Evolutionary conservation across 345 rosid species (phyloP).

Genomic region (Brassica juncea): DNA sequence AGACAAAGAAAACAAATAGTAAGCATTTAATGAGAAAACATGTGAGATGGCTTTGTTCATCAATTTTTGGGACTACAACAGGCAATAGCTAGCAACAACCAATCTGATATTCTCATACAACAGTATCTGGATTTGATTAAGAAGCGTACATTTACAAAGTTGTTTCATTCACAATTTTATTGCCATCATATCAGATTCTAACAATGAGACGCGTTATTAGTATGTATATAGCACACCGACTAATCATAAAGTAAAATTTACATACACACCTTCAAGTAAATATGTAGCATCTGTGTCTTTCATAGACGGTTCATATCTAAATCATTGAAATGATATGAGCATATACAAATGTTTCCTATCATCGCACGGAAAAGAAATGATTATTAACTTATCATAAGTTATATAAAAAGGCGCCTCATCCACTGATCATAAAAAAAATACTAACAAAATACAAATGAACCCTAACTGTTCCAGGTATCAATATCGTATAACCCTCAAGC

Average conservation of each 20-base stretch:
- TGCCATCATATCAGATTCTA: neutral
- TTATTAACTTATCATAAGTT: neutral
- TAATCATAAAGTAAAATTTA: neutral
- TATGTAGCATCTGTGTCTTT: neutral
- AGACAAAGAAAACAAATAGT: constrained; percentile 26
- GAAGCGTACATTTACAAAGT: neutral
- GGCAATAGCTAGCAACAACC: constrained; percentile 19
- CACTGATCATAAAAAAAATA: neutral
- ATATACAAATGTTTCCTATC: constrained; percentile 4
- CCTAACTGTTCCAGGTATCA: constrained; percentile 21
- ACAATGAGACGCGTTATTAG: neutral
- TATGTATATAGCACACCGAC: neutral
- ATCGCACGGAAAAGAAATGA: constrained; percentile 21
- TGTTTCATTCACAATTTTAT: neutral
- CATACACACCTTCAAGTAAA: neutral
- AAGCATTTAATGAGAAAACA: constrained; percentile 21
- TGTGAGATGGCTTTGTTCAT: constrained; percentile 19
- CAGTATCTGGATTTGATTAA: neutral
- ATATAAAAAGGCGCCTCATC: neutral
- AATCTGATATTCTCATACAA: neutral
- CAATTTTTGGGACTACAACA: constrained; percentile 15
- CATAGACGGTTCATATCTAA: neutral
- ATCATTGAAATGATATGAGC: constrained; percentile 13
- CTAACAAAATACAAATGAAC: constrained; percentile 4
- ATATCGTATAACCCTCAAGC: neutral